phyloP scores from a whole-genome alignment of 176 grass and related monocot genomes.

The Zea mays region Zm-B73-REFERENCE-NAM-5.0 NC_050105.1:91629001-91629500 shows the following conservation, averaged over 20 bases:
- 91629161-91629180: slow-evolving; percentile 87
- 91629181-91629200: slow-evolving; percentile 73
- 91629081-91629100: slow-evolving; percentile 5
- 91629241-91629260: slow-evolving; percentile 24
- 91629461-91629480: background rate
- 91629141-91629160: slow-evolving; percentile 77
- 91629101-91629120: slow-evolving; percentile 24
- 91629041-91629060: slow-evolving; percentile 62
- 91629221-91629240: slow-evolving; percentile 10
- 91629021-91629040: slow-evolving; percentile 54
- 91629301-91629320: slow-evolving; percentile 21
- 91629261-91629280: background rate
- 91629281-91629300: slow-evolving; percentile 16
- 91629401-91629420: slow-evolving; percentile 86
- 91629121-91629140: slow-evolving; percentile 58
- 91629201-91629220: slow-evolving; percentile 42
- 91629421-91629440: slow-evolving; percentile 24
- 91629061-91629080: slow-evolving; percentile 5
- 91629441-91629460: slow-evolving; percentile 1
- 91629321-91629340: slow-evolving; percentile 57
- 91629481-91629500: background rate
- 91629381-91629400: slow-evolving; percentile 69
- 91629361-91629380: slow-evolving; percentile 76
- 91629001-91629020: slow-evolving; percentile 74
- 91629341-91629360: slow-evolving; percentile 64